Evolutionary conservation across 345 rosid species (phyloP).

Genomic region (Euphorbia peplus): DNA sequence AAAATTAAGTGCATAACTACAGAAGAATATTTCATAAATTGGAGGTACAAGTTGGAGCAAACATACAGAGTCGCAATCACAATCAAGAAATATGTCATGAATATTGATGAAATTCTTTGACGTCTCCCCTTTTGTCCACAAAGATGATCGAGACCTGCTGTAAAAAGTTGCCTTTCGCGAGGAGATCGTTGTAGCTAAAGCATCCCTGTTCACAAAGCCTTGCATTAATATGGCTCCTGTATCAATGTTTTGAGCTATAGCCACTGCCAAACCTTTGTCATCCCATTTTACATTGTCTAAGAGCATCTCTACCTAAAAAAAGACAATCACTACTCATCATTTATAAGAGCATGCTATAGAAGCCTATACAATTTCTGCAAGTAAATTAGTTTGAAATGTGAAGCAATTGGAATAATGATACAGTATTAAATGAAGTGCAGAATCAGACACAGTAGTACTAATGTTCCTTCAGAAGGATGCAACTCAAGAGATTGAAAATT

Average conservation of each 20-base stretch:
- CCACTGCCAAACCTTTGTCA: constrained; percentile 92
- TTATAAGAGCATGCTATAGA: no score
- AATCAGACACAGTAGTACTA: neutral
- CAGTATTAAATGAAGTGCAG: neutral
- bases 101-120: constrained; percentile 82
- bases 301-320: constrained; percentile 56
- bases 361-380: neutral
- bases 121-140: constrained; percentile 94
- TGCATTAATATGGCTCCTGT: constrained; percentile 91
- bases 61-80: constrained; percentile 84
- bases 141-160: constrained; percentile 76
- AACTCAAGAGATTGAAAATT: neutral
- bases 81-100: constrained; percentile 69
- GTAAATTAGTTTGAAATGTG: neutral
- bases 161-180: constrained; percentile 85
- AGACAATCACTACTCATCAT: neutral
- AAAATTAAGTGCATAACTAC: neutral
- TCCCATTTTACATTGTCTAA: constrained; percentile 86
- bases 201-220: constrained; percentile 84
- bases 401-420: neutral
- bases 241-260: constrained; percentile 89
- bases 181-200: constrained; percentile 61
- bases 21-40: neutral
- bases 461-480: neutral
- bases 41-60: constrained; percentile 1